Evolutionary conservation across 78 protist genomes (phyloP).

Genomic region (Protostelium mycophagum): DNA sequence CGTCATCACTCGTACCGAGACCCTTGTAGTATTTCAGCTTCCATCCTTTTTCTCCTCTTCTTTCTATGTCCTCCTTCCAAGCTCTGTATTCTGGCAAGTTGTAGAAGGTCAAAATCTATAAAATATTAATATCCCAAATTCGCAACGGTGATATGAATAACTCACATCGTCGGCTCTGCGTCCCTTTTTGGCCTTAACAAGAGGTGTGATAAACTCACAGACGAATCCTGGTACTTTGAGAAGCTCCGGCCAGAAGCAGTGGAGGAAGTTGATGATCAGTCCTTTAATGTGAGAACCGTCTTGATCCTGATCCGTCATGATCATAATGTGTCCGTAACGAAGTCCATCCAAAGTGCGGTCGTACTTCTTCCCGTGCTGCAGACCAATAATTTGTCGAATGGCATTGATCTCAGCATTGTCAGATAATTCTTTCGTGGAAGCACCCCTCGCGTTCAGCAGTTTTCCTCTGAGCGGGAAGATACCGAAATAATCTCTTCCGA

Average conservation of each 20-base stretch:
- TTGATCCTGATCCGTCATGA: conserved; percentile 99
- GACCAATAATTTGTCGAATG: conserved; percentile 89
- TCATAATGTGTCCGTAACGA: conserved; percentile 98
- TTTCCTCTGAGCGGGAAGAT: conserved; percentile 99
- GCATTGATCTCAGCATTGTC: conserved; percentile 84
- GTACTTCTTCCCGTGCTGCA: conserved; percentile 72
- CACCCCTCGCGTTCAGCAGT: conserved; percentile 97
- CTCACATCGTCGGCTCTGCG: conserved; percentile 4
- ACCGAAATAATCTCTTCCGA: conserved; percentile 96
- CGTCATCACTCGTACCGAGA: conserved; percentile 91
- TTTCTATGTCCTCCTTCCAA: conserved; percentile 59
- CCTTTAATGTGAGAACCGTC: conserved; percentile 99
- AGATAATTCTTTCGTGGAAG: conserved; percentile 46
- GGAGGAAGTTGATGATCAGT: conserved; percentile 94
- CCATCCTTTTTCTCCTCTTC: conserved; percentile 37
- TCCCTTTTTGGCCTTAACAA: conserved; percentile 80
- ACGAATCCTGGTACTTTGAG: conserved; percentile 82
- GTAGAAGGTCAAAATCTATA: conserved; percentile 58
- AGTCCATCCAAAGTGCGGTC: conserved; percentile 40
- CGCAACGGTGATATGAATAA: conserved; percentile 31
- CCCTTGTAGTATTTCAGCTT: conserved; percentile 97
- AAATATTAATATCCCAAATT: too few species aligned
- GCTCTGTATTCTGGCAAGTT: conserved; percentile 83
- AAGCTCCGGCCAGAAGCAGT: conserved; percentile 96
- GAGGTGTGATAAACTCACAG: conserved; percentile 97